These are phyloP conservation scores for Claviceps pazoutovae DNA, from an alignment of 2,329 filamentous ascomycete genomes.

Conservation along the genomic window DNA sequence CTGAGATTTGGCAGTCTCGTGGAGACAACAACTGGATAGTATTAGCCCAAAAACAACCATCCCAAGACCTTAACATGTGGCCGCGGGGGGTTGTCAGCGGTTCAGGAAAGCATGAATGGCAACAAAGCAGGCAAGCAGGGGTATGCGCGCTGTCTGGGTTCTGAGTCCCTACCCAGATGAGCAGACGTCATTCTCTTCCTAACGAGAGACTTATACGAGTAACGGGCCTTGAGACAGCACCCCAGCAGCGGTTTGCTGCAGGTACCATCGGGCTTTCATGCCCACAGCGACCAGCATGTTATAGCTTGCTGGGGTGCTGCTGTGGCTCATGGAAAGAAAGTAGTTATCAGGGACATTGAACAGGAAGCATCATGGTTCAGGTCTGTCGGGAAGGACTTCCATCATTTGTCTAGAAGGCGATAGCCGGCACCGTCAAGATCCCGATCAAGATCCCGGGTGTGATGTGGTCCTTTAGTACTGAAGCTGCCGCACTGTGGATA, in stretches of 20 bases:
- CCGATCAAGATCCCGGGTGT: constrained; percentile 2
- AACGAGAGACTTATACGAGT: not conserved
- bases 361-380: not conserved
- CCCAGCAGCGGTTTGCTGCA: constrained; percentile 1
- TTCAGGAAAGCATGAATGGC: not conserved
- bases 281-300: not conserved
- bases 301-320: not conserved
- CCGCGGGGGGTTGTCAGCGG: not conserved
- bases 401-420: not conserved
- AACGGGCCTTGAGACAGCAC: constrained; percentile 2
- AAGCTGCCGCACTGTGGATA: not conserved
- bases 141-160: not conserved
- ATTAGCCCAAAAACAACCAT: not conserved
- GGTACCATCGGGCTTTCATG: not conserved
- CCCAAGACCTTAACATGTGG: not conserved
- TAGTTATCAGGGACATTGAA: not conserved
- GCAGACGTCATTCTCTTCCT: not conserved
- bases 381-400: not conserved
- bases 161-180: not conserved
- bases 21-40: not conserved
- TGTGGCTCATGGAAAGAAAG: not conserved
- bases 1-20: not conserved
- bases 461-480: not conserved
- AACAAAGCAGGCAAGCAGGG: not conserved
- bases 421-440: not conserved